Evolutionary conservation across 208 protist species (phyloP), one percentile per base, ranked within the genome.

Genomic region (Acanthamoeba divionensis): DNA sequence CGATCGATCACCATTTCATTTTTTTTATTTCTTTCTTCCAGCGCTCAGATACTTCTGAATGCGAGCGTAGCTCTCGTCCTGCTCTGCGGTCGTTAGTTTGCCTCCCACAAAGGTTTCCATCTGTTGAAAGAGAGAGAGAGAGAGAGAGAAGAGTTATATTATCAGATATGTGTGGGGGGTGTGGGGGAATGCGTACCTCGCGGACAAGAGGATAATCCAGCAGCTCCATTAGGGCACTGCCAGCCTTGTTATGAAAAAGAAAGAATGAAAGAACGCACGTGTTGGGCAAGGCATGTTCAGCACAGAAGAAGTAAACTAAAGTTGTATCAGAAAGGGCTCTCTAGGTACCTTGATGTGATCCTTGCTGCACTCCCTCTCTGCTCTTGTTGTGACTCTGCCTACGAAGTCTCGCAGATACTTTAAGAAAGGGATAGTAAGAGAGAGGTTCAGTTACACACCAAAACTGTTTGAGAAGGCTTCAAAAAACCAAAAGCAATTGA

Each of bases 391-490:
- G 41, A 77, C 67, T 26, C 33, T 38, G 12, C 67, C 67, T 1
- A 77, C 67, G 21, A 77, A 77, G n/a, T 77, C 31, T 77, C 50
- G 67, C 33, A 77, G 50, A 26, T 77, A 77, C 67, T 77, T 21
- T 7, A 69, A n/a, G n/a, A 62, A n/a, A n/a, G 54, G n/a, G 54
- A 41, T 41, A 6, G 5, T 5, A 41, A 41, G 36, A 41, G 36
- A 41, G 36, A 41, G n/a, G n/a, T n/a, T n/a, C n/a, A n/a, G n/a
- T n/a, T n/a, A n/a, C n/a, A n/a, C n/a, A n/a, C n/a, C n/a, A n/a
- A n/a, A n/a, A n/a, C n/a, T n/a, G n/a, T n/a, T n/a, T n/a, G n/a
- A n/a, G n/a, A n/a, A n/a, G n/a, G n/a, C n/a, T n/a, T n/a, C n/a
- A n/a, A n/a, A n/a, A n/a, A n/a, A n/a, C n/a, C n/a, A n/a, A n/a